These are phyloP conservation scores for Claviceps monticola DNA, from an alignment of 2,329 filamentous ascomycete genomes.

Conservation along the genomic window DNA sequence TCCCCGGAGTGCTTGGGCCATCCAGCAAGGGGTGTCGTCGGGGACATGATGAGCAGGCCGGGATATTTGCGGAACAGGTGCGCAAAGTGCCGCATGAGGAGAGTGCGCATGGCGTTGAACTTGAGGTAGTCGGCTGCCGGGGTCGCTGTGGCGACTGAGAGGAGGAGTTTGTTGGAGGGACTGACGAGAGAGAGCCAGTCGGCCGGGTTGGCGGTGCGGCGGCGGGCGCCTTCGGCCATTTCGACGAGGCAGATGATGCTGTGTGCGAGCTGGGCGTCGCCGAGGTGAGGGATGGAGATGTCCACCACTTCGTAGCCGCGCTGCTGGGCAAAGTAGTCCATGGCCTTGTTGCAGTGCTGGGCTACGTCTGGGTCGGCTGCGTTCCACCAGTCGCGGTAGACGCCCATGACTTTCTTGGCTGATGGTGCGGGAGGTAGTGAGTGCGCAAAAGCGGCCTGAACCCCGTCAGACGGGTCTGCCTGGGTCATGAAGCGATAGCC, in stretches of 20 bases:
- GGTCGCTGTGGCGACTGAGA: slow-evolving; percentile 51
- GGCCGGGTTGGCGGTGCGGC: slow-evolving; percentile 27
- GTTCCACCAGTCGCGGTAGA: slow-evolving; percentile 41
- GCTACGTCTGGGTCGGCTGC: slow-evolving; percentile 47
- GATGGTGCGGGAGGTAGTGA: slow-evolving; percentile 30
- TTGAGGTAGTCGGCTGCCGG: slow-evolving; percentile 56
- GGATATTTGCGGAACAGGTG: slow-evolving; percentile 56
- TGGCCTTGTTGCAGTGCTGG: slow-evolving; percentile 43
- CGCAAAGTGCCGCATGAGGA: slow-evolving; percentile 69
- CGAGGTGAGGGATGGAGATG: slow-evolving; percentile 51
- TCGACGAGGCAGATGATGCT: slow-evolving; percentile 65
- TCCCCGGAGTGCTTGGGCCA: slow-evolving; percentile 51
- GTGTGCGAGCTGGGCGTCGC: slow-evolving; percentile 64
- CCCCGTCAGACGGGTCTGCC: slow-evolving; percentile 49
- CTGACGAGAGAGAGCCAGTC: slow-evolving; percentile 44
- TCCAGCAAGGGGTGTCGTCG: slow-evolving; percentile 61
- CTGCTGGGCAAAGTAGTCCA: slow-evolving; percentile 42
- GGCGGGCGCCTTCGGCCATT: slow-evolving; percentile 35
- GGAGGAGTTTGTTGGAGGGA: slow-evolving; percentile 54
- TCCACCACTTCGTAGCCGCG: slow-evolving; percentile 38
- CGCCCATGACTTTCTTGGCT: slow-evolving; percentile 51
- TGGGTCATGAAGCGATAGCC: slow-evolving; percentile 71
- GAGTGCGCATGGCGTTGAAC: slow-evolving; percentile 56
- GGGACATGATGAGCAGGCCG: slow-evolving; percentile 64
- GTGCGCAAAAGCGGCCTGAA: slow-evolving; percentile 49